A percentile compares a stretch with the other conserved stretches of the same genome.
Conservation (phyloP, 2,329 filamentous ascomycete genomes). For the Kalaharituber pfeilii region DNA sequence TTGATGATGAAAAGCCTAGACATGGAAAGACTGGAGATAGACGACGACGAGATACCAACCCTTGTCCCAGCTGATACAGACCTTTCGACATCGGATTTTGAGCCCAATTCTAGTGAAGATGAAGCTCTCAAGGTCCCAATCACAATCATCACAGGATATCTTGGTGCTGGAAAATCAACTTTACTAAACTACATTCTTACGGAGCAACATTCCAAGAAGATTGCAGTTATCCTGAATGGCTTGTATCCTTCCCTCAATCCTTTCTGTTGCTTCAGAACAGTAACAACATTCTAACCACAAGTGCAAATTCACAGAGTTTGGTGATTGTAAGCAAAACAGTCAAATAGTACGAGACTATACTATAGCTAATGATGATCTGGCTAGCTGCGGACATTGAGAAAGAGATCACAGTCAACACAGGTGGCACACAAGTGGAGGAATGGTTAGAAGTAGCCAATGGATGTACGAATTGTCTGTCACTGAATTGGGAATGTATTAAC, state of each 20-base stretch:
- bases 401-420: slow-evolving; percentile 68
- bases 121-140: slow-evolving; percentile 55
- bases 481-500: background rate
- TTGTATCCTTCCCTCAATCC: slow-evolving; percentile 15
- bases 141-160: slow-evolving; percentile 76
- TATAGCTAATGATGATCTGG: slow-evolving; percentile 5
- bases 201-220: slow-evolving; percentile 89
- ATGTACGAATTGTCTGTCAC: slow-evolving; percentile 32
- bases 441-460: slow-evolving; percentile 95
- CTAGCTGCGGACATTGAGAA: slow-evolving; percentile 91
- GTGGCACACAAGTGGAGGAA: slow-evolving; percentile 67
- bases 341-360: slow-evolving; percentile 1
- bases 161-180: slow-evolving; percentile 57
- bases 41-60: slow-evolving; percentile 41
- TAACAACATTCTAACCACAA: no score
- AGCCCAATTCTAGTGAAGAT: slow-evolving; percentile 32
- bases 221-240: slow-evolving; percentile 93
- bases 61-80: slow-evolving; percentile 43
- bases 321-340: slow-evolving; percentile 44
- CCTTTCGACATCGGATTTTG: slow-evolving; percentile 23
- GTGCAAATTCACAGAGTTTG: slow-evolving; percentile 51
- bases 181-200: slow-evolving; percentile 80
- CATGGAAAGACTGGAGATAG: no score
- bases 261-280: background rate
- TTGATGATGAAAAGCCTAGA: no score